Base-by-base conservation (phyloP, 139 green algal genomes). In the Chlamydomonas schloesseri region DNA sequence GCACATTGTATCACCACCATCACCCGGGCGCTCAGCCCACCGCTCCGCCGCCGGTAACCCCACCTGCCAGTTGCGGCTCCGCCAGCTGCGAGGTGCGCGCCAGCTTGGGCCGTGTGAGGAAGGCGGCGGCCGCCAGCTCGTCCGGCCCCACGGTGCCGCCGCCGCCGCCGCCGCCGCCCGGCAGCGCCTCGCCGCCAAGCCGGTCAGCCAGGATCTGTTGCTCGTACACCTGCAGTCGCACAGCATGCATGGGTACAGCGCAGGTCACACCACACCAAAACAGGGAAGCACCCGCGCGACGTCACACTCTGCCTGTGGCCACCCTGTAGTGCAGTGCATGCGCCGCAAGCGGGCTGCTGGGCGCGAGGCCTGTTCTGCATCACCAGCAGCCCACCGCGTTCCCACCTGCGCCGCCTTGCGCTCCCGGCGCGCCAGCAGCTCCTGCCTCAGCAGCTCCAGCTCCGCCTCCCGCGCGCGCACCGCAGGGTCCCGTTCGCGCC, bases 401-500 rank as follows among this genome's bases (percentile, higher is more conserved):
- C 64, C 10, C 69, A 85, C 70, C 65, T 77, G 57, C 62, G 42
- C 36, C 58, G 71, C 47, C 76, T 74, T 74, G 64, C 64, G 62
- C 62, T 84, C 70, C 46, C 84, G 47, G 76, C 79, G 67, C 55
- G 69, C 76, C 74, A 89, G 58, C 84, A 89, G 57, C 74, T 72
- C 69, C 71, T 82, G 73, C 64, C 84, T 73, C 79, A 90, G 73
- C 62, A 57, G n/a, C 64, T 85, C 72, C 34, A 91, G 47, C 88
- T 91, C 88, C 70, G 84, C 83, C 73, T 89, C 88, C 20, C 88
- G 83, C 2, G 88, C 88, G 2, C 58, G 79, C 33, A 86, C 57
- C 55, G 81, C 72, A n/a, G 88, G 88, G 78, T 91, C 88, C 1
- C 88, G 72, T 72, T 91, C 88, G 62, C 79, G 78, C 60, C 88